Percentiles rank a stretch among this genome's conserved stretches.
Evolutionary conservation across 805 yeast species (phyloP).

Genomic region (Starmerella sirachaensis): DNA sequence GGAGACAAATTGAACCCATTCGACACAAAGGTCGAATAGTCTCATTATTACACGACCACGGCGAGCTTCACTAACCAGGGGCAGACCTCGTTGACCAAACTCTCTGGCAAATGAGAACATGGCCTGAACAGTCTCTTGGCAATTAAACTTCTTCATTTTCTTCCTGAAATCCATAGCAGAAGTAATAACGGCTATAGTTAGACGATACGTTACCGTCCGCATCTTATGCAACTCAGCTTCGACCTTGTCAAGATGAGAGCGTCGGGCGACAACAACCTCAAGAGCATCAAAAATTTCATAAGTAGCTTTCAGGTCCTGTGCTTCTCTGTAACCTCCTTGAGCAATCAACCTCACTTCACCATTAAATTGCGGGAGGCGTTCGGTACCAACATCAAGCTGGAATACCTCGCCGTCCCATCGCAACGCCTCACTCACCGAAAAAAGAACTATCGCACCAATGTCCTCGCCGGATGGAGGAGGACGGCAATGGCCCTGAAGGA

Average conservation of each 20-base stretch:
- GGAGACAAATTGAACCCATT: conserved; percentile 85
- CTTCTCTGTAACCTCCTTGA: conserved; percentile 51
- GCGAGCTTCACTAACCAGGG: conserved; percentile 49
- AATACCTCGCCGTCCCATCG: conserved; percentile 81
- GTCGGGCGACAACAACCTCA: conserved; percentile 19
- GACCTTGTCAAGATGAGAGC: conserved; percentile 61
- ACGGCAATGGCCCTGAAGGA: conserved; percentile 28
- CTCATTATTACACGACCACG: conserved; percentile 59
- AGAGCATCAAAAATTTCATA: conserved; percentile 13
- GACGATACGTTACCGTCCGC: conserved; percentile 53
- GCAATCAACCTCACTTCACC: conserved; percentile 59
- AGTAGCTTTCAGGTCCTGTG: conserved; percentile 33
- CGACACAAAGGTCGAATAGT: conserved; percentile 63
- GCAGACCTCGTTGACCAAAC: conserved; percentile 59
- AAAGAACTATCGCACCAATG: conserved; percentile 53
- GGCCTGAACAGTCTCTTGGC: conserved; percentile 66
- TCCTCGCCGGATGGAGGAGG: conserved; percentile 18
- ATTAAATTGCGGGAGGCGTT: conserved; percentile 35
- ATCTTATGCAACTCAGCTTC: conserved; percentile 59
- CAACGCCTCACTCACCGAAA: conserved; percentile 73
- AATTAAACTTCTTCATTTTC: conserved; percentile 44
- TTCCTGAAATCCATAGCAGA: conserved; percentile 40
- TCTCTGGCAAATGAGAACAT: conserved; percentile 71
- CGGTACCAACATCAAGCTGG: conserved; percentile 34
- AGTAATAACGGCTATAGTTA: conserved; percentile 53